phyloP scores from a whole-genome alignment of 345 rosid species.

The Boechera stricta region DNA sequence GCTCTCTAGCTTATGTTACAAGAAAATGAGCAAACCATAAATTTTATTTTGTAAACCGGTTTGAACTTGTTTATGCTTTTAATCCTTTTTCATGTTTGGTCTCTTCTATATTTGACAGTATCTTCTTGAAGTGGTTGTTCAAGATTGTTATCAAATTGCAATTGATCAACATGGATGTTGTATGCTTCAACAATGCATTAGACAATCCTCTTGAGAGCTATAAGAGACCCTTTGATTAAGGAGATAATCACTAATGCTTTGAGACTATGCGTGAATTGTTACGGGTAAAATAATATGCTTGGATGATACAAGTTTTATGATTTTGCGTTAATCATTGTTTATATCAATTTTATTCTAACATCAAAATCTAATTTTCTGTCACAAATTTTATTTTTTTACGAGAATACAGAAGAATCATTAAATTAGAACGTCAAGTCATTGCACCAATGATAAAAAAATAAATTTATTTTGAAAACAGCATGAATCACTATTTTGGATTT shows the following conservation, averaged over 20 bases:
- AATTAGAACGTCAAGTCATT: no score
- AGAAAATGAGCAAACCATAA: background rate
- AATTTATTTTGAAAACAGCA: no score
- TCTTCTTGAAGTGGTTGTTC: constrained; percentile 51
- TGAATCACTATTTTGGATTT: background rate
- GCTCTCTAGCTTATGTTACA: background rate
- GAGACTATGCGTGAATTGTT: constrained; percentile 57
- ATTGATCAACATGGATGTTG: constrained; percentile 71
- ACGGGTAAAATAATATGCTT: constrained; percentile 52
- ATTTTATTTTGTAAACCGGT: background rate
- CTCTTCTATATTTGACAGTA: constrained; percentile 45
- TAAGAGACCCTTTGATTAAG: constrained; percentile 47
- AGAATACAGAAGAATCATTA: no score
- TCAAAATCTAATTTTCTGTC: background rate
- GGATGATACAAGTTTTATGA: background rate
- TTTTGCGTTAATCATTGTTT: background rate
- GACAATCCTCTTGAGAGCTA: constrained; percentile 46
- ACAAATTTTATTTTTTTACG: no score
- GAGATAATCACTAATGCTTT: constrained; percentile 54
- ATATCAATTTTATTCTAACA: background rate
- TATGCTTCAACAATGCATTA: constrained; percentile 61
- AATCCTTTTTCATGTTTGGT: background rate
- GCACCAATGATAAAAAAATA: no score
- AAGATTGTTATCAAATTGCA: constrained; percentile 57
- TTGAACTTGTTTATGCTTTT: background rate